These are phyloP conservation scores for Balakata baccata DNA, from an alignment of 345 rosid genomes.

Conservation along the genomic window DNA sequence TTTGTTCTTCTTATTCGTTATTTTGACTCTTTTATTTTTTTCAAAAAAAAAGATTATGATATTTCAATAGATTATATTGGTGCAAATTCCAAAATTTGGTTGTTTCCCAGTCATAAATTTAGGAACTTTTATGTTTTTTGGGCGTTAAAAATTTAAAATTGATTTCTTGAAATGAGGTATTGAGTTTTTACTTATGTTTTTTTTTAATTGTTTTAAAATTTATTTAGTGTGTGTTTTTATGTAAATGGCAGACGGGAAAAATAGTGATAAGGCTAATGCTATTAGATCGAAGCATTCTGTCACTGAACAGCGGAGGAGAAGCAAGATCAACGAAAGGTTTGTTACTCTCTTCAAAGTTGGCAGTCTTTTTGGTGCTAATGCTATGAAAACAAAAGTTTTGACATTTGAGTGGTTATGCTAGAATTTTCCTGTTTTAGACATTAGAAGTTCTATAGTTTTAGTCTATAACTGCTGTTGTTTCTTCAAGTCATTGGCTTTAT, in stretches of 20 bases:
- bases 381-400: neutral
- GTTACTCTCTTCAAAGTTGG: slow-evolving; percentile 2
- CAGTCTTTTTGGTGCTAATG: neutral
- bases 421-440: neutral
- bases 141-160: neutral
- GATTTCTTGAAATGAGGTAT: neutral
- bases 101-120: neutral
- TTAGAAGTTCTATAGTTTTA: neutral
- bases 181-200: neutral
- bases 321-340: slow-evolving; percentile 96
- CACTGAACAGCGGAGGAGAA: slow-evolving; percentile 89
- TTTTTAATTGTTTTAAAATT: neutral
- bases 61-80: neutral
- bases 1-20: neutral
- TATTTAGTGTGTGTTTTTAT: slow-evolving; percentile 11
- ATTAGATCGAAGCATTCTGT: slow-evolving; percentile 92
- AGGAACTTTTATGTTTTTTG: neutral
- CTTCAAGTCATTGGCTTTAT: neutral
- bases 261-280: slow-evolving; percentile 63
- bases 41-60: neutral
- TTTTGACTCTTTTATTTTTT: neutral
- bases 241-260: slow-evolving; percentile 60
- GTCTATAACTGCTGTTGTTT: neutral
- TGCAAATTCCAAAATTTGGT: neutral
- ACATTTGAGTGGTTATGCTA: neutral